Base-by-base conservation (phyloP, 2,329 filamentous ascomycete species). In the Lecanoromycetidae sp. region DNA sequence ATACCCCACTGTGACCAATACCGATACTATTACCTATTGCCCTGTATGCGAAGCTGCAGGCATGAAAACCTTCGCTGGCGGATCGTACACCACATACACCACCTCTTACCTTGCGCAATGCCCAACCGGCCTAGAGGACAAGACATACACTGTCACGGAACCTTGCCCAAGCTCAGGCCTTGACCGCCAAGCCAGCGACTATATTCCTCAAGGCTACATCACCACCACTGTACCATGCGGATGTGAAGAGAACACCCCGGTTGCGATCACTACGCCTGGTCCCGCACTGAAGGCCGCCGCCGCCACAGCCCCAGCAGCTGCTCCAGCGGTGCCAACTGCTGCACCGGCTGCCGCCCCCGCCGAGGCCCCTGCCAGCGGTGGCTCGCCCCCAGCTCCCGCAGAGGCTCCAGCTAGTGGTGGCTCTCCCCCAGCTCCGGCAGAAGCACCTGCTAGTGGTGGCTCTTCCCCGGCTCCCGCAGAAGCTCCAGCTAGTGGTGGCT, bases 61-160 rank as follows among this genome's bases (percentile, higher is more conserved):
- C 13, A 46, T 41, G 30, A 39, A 33, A 17, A 48, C 49, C 20
- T 49, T 55, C 20, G 49, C 54, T 19, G 49, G 52, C n/a, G 55
- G 44, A 33, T 54, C 54, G 32, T 52, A 53, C 25, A 57, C 49
- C 19, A 55, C 54, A 20, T 61, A 59, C 40, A 53, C 53, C 10
- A 61, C 60, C 15, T 43, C 55, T 13, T 60, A 55, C 46, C 33
- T 44, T 13, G 49, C 54, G 4, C 38, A 58, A 23, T 60, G 59
- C 48, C 37, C 54, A 7, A 55, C 48, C 15, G 49, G 34, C 13
- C 50, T 58, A 13, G 49, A 50, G 34, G 49, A 49, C 25, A 57
- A 53, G 19, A 58, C 56, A 17, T 62, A 60, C 52, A 63, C 61
- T 17, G 54, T 63, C 50, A 63, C 59, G 12, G 59, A 61, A 36